phyloP scores from a whole-genome alignment of 306 rosid species.

The Canavalia ensiformis region DNA sequence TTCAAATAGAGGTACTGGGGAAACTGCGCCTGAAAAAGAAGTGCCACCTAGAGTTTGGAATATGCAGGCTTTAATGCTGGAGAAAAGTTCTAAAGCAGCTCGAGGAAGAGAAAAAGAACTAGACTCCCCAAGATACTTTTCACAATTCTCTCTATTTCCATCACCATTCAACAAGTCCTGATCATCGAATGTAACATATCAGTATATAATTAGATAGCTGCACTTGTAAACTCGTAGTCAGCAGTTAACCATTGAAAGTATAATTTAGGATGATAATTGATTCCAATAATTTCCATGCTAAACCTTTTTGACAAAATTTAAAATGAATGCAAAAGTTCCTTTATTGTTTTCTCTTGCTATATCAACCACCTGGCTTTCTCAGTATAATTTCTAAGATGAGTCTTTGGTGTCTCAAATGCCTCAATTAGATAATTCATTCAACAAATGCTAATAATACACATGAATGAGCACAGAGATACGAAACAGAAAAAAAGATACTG shows the following conservation, averaged over 20 bases:
- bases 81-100: conserved; percentile 78
- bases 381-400: conserved; percentile 28
- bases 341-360: conserved; percentile 25
- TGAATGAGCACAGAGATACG: conserved; percentile 1
- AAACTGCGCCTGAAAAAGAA: conserved; percentile 57
- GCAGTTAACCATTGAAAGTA: background rate
- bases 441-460: conserved; percentile 1
- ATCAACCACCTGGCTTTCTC: conserved; percentile 10
- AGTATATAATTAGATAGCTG: conserved; percentile 38
- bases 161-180: conserved; percentile 62
- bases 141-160: conserved; percentile 52
- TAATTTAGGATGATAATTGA: conserved; percentile 6
- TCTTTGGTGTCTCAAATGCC: conserved; percentile 30
- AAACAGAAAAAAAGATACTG: conserved; percentile 28
- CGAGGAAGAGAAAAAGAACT: conserved; percentile 73
- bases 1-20: conserved; percentile 58
- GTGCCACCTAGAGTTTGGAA: conserved; percentile 64
- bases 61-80: conserved; percentile 66
- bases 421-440: conserved; percentile 17
- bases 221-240: conserved; percentile 38
- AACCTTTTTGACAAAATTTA: background rate
- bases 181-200: conserved; percentile 37
- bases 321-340: conserved; percentile 20
- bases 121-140: conserved; percentile 61
- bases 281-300: background rate